Percentiles rank a stretch among this genome's conserved stretches.
These are phyloP conservation scores for Begonia fuchsioides DNA, from an alignment of 306 rosid genomes.

Conservation along the genomic window DNA sequence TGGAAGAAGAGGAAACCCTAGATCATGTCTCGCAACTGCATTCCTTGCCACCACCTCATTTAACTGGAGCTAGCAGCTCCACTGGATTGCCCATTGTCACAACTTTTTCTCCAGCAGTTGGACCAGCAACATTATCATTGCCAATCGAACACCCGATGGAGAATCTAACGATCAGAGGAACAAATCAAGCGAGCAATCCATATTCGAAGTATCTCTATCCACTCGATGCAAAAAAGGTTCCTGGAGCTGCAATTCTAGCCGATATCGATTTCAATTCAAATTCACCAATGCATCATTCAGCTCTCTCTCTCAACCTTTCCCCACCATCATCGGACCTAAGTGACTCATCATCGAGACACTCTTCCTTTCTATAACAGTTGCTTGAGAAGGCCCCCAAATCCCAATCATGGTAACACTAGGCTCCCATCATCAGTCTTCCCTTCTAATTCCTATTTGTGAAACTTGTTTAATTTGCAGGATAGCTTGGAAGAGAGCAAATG, in stretches of 20 bases:
- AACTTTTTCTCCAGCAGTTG: slow-evolving; percentile 26
- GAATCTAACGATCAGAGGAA: slow-evolving; percentile 34
- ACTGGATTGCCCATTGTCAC: slow-evolving; percentile 36
- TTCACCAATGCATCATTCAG: slow-evolving; percentile 29
- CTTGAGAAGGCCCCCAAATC: too few species aligned
- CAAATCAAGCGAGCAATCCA: slow-evolving; percentile 20
- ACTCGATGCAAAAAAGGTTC: slow-evolving; percentile 12
- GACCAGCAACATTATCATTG: slow-evolving; percentile 22
- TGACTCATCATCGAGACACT: slow-evolving; percentile 37
- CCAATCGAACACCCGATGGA: slow-evolving; percentile 27
- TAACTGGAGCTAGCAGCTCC: slow-evolving; percentile 28
- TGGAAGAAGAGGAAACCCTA: slow-evolving; percentile 63
- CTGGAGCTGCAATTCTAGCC: slow-evolving; percentile 14
- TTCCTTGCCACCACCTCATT: slow-evolving; percentile 23
- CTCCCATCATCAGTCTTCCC: too few species aligned
- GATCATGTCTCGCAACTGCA: slow-evolving; percentile 29
- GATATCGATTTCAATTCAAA: slow-evolving; percentile 26
- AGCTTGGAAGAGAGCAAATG: too few species aligned
- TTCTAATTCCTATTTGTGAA: too few species aligned
- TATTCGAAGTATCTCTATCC: slow-evolving; percentile 25
- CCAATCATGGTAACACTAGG: too few species aligned
- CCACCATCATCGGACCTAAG: slow-evolving; percentile 45
- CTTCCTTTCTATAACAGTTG: slow-evolving; percentile 23
- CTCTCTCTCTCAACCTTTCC: slow-evolving; percentile 60
- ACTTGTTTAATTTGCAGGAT: too few species aligned